Base-by-base conservation (phyloP, 78 protist genomes). In the Anaeramoeba flamelloides region DNA sequence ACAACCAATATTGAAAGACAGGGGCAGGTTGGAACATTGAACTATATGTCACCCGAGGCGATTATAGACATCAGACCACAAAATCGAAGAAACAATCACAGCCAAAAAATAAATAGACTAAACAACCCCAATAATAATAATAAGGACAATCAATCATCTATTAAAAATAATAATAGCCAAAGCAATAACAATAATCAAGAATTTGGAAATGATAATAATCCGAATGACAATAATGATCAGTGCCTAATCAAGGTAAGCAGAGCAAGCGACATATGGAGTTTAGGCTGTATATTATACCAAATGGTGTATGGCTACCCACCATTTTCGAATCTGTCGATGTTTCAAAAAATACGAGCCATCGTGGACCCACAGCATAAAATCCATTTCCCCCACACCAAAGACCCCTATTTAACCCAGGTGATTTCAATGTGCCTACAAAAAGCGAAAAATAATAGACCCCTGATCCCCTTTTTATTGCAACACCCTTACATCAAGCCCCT, bases 11-110 rank as follows among this genome's bases (percentile, higher is more conserved):
- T 91, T 32, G 77, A 76, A 39, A 79, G 91, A 8, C 94, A 92
- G 30, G 2, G 12, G 1, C 89, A 74, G 36, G 75, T 92, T 39
- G 98, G 98, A 36, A 96, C 98, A 1, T 39, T 92, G 38, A 96
- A 96, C 86, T 96, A 96, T 86, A 95, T 96, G 82, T 87, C 94
- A 0, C 98, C 98, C 3, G 98, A 96, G 82, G 87, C 97, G 1
- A 69, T 93, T 41, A 65, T n/a, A 22, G 89, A 3, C 83, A 17
- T 3, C 74, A 2, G 33, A 3, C 40, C 83, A 3, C n/a, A 4
- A 34, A 22, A 79, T 78, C 41, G 33, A 77, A 3, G 8, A n/a
- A n/a, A n/a, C n/a, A n/a, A n/a, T n/a, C n/a, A n/a, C n/a, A n/a
- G n/a, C n/a, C n/a, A n/a, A n/a, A n/a, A n/a, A n/a, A n/a, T n/a